These are phyloP conservation scores for Kwoniella shandongensis DNA, from an alignment of 768 basidiomycete genomes.

Conservation along the genomic window DNA sequence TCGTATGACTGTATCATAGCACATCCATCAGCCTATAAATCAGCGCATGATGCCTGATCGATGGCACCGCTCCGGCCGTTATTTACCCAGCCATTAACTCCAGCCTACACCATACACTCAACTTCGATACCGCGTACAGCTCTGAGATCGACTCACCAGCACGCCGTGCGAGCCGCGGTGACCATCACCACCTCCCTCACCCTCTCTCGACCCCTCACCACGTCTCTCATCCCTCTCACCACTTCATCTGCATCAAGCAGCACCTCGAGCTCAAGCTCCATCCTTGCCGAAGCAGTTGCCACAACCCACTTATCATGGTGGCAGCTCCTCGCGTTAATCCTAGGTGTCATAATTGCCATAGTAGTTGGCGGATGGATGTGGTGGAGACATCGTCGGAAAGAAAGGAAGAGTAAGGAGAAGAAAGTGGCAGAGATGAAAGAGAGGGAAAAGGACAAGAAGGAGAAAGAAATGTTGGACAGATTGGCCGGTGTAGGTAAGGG, in stretches of 20 bases:
- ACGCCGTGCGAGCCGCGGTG: too few species aligned
- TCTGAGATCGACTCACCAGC: too few species aligned
- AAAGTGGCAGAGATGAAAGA: conserved; percentile 8
- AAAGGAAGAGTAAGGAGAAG: conserved; percentile 6
- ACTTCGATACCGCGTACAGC: too few species aligned
- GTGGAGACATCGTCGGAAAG: conserved; percentile 18
- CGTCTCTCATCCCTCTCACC: neutral
- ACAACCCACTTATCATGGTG: conserved; percentile 41
- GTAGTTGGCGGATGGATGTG: conserved; percentile 24
- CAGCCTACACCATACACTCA: too few species aligned
- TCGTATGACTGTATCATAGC: too few species aligned
- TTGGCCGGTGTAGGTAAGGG: neutral
- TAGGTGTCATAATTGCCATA: conserved; percentile 24
- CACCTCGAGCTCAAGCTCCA: neutral
- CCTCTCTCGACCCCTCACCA: neutral
- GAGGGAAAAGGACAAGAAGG: conserved; percentile 8
- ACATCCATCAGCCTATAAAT: too few species aligned
- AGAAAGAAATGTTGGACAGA: conserved; percentile 27
- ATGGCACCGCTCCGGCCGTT: too few species aligned
- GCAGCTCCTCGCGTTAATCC: conserved; percentile 39
- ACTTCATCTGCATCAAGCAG: neutral
- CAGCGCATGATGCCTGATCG: too few species aligned
- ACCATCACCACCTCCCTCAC: neutral
- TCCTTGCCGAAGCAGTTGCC: conserved; percentile 23
- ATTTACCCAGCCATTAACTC: too few species aligned